Conservation (phyloP, 2,329 filamentous ascomycete species). For the Aphanocladium album region DNA sequence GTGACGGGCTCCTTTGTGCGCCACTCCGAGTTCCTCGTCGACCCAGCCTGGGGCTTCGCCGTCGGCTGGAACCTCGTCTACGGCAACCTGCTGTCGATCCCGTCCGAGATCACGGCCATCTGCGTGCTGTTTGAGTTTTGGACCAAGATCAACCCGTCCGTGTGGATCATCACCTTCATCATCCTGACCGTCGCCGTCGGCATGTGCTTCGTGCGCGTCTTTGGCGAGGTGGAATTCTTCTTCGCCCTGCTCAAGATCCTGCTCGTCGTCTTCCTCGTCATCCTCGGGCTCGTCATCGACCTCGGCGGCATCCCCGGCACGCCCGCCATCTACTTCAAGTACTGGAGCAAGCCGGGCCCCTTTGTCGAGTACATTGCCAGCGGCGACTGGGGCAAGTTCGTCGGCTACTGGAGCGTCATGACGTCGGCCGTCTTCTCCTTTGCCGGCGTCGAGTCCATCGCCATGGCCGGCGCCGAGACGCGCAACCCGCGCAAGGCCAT, state of each 20-base stretch:
- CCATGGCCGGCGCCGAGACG: conserved; percentile 58
- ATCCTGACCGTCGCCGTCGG: conserved; percentile 52
- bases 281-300: conserved; percentile 58
- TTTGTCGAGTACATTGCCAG: conserved; percentile 61
- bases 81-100: conserved; percentile 49
- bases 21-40: conserved; percentile 56
- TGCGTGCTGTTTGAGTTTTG: conserved; percentile 60
- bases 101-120: conserved; percentile 58
- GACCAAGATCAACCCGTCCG: conserved; percentile 50
- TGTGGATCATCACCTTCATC: conserved; percentile 48
- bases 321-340: conserved; percentile 58
- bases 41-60: conserved; percentile 54
- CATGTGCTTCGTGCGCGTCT: conserved; percentile 52
- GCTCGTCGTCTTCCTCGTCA: conserved; percentile 57
- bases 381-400: conserved; percentile 56
- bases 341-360: conserved; percentile 65
- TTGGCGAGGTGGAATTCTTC: conserved; percentile 53
- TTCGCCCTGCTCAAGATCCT: conserved; percentile 53
- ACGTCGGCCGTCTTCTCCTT: conserved; percentile 64
- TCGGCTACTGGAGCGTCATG: conserved; percentile 60
- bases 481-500: conserved; percentile 50
- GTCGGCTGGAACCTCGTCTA: conserved; percentile 52
- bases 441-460: conserved; percentile 58
- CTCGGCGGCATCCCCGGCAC: conserved; percentile 56
- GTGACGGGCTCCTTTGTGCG: conserved; percentile 60